A percentile compares a stretch with the other conserved stretches of the same genome.
Conservation (phyloP, 1,139 yeast species). For the Yamadazyma spencermartinsiae region DNA sequence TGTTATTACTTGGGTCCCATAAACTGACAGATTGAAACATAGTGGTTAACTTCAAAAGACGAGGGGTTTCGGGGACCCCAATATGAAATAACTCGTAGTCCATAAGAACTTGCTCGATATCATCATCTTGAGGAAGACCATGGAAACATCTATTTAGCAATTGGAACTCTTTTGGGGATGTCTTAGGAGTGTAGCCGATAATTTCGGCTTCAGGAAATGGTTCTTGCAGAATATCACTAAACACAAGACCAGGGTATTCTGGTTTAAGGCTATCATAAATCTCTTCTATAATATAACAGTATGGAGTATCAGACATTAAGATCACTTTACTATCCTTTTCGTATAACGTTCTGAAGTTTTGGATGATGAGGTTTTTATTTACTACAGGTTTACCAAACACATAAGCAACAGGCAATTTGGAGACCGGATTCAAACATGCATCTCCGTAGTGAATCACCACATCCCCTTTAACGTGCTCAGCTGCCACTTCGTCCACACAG, state of each 20-base stretch:
- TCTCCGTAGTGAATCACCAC: constrained; percentile 92
- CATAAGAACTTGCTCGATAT: constrained; percentile 24
- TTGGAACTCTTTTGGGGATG: constrained; percentile 4
- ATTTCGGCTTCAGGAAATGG: constrained; percentile 30
- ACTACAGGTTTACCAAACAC: constrained; percentile 70
- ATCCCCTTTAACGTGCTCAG: constrained; percentile 87
- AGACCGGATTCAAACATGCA: constrained; percentile 83
- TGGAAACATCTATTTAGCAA: constrained; percentile 29
- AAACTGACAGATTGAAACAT: constrained; percentile 55
- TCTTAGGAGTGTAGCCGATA: constrained; percentile 39
- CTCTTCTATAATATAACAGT: constrained; percentile 41
- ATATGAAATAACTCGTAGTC: constrained; percentile 65
- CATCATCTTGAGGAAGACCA: constrained; percentile 17
- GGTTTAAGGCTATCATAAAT: constrained; percentile 34
- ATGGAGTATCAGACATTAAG: constrained; percentile 70
- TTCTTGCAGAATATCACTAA: constrained; percentile 40
- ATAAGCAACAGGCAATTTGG: constrained; percentile 69
- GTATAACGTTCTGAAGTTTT: constrained; percentile 38
- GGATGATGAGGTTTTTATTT: constrained; percentile 32
- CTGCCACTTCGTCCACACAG: constrained; percentile 96
- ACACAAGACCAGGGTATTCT: constrained; percentile 44
- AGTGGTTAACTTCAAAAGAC: constrained; percentile 73
- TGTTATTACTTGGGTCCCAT: constrained; percentile 39
- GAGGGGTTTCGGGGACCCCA: constrained; percentile 74
- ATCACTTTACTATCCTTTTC: constrained; percentile 39